Base-by-base conservation (phyloP, 768 basidiomycete genomes). In the Kwoniella botswanensis region DNA sequence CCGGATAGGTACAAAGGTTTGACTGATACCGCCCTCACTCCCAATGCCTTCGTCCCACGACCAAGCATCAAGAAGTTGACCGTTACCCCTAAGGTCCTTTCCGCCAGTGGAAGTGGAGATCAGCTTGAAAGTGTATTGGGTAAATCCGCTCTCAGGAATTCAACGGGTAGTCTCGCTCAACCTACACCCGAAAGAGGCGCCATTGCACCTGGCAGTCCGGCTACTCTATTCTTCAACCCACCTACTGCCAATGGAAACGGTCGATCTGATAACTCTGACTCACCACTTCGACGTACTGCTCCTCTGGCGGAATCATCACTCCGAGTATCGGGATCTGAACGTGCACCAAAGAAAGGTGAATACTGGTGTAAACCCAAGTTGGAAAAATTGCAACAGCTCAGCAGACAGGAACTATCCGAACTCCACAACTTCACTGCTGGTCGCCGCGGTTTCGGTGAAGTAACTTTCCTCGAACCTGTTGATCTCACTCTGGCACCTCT, bases 1-100 rank as follows among this genome's bases (percentile, higher is more conserved):
- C 58, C 76, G 11, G 77, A 80, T 53, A 65, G 79, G 22, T 80
- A 78, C 67, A 76, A 77, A 90, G 50, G 91, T 88, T 29, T 91
- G 87, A 60, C 87, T 88, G 29, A 85, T 88, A 73, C 86, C 87
- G 67, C 86, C 89, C 17, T 83, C 90, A 93, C 76, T 0, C 86
- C 91, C 4, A 92, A 93, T 71, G 85, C 87, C 0, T 88, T 92
- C 76, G 90, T 67, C 7, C 83, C 84, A 88, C 76, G 91, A 65
- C 89, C 91, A 68, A 96, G 93, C 79, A 93, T 96, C 68, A 98
- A 98, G 86, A 96, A 96, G 80, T 87, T 98, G 68, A 90, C 94
- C 46, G 82, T 97, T 41, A 92, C 94, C 79, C 94, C 92, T 84
- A 93, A 90, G 80, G 86, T 92, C 22, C 70, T 64, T 17, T 63